Evolutionary conservation across 768 basidiomycete genomes (phyloP), one percentile per base, ranked within the genome.

Genomic region (Naganishia onofrii): DNA sequence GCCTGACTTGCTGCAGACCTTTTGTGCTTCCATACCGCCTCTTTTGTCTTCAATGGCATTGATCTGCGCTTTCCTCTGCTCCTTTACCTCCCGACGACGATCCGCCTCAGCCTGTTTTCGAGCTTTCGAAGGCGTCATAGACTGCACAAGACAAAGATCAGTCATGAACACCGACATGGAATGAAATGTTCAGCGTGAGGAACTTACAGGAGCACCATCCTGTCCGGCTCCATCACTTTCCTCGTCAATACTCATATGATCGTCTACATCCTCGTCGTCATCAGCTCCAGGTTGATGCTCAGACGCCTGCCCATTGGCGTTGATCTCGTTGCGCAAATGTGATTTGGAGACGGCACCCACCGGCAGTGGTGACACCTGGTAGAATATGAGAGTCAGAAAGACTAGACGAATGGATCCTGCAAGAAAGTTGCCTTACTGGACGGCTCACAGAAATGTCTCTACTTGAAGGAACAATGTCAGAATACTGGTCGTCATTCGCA

Each of bases 1-100:
- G 26, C n/a, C 36, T 69, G 65, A 51, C 10, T 38, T 19, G 34
- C 2, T 15, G 36, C 68, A 34, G 1, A 89, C 91, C 84, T 92
- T 93, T 29, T 88, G 89, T 79, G 91, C 92, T 83, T 92, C 90
- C 88, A 93, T 90, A 76, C 88, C 89, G 75, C 89, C 86, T 72
- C 90, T 83, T 83, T 88, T 90, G 2, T 85, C 86, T 74, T 91
- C 90, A 3, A 88, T 88, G 0, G 82, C 88, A n/a, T 56, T 46
- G 77, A 87, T 90, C 60, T 89, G 84, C 58, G 85, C 84, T 76
- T 82, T 84, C 58, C 84, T 84, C 81, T 84, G 84, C 71, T 84
- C 70, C 34, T 60, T 70, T 28, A 31, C 60, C 21, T 46, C 69
- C 26, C 56, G 51, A 23, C 63, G 60, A 31, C 55, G 48, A 46